phyloP scores from a whole-genome alignment of 768 basidiomycete genomes.

The Auricularia cornea region DNA sequence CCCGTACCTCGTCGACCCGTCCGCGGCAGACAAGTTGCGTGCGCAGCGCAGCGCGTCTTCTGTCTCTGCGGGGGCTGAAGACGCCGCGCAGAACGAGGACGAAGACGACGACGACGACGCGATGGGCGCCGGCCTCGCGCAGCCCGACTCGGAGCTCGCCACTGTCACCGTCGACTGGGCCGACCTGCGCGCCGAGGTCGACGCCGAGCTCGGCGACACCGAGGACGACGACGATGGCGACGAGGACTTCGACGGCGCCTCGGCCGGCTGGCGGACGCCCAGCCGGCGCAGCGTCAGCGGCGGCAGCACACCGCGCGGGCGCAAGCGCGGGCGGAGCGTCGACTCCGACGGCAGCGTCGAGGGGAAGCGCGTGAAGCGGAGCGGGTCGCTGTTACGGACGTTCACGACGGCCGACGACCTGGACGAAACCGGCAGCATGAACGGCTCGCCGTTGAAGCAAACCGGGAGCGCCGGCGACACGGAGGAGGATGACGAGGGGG shows the following conservation, averaged over 20 bases:
- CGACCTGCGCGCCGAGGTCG: constrained; percentile 78
- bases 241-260: constrained; percentile 8
- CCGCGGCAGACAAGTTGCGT: constrained; percentile 22
- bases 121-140: constrained; percentile 18
- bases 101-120: constrained; percentile 18
- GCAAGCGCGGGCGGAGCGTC: constrained; percentile 37
- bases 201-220: constrained; percentile 55
- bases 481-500: constrained; percentile 9
- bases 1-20: constrained; percentile 64
- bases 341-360: constrained; percentile 11
- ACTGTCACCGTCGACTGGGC: constrained; percentile 71
- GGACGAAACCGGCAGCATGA: not conserved
- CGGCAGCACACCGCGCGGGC: constrained; percentile 29
- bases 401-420: constrained; percentile 7
- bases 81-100: constrained; percentile 53
- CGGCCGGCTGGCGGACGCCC: constrained; percentile 2
- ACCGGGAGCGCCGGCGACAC: too few relatives aligned
- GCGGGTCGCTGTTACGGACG: not conserved
- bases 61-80: constrained; percentile 37
- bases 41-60: constrained; percentile 26
- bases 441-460: too few relatives aligned
- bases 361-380: constrained; percentile 13
- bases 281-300: constrained; percentile 26
- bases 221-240: constrained; percentile 15
- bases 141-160: constrained; percentile 25